A percentile compares a stretch with the other conserved stretches of the same genome.
Conservation (phyloP, 2,329 filamentous ascomycete genomes). For the Keithomyces neogunnii region DNA sequence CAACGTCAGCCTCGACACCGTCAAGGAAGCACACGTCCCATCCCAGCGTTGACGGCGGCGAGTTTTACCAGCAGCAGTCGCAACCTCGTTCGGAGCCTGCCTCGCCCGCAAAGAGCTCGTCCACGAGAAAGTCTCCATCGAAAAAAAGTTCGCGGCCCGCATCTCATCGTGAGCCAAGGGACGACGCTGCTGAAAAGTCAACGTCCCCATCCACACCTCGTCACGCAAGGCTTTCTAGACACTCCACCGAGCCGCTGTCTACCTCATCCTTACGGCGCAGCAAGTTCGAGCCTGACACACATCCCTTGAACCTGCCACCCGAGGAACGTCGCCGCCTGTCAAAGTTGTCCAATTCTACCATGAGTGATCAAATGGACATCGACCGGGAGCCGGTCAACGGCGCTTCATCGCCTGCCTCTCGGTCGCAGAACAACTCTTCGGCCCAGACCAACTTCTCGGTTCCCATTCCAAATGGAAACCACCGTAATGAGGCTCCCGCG, state of each 20-base stretch:
- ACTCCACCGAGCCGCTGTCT: slow-evolving; percentile 38
- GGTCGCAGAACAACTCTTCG: slow-evolving; percentile 21
- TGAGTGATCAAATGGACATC: slow-evolving; percentile 67
- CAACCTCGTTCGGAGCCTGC: slow-evolving; percentile 25
- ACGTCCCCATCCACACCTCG: slow-evolving; percentile 22
- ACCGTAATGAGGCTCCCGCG: slow-evolving; percentile 43
- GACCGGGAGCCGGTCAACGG: slow-evolving; percentile 55
- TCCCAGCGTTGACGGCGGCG: slow-evolving; percentile 25
- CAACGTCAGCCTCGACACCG: slow-evolving; percentile 15
- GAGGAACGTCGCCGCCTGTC: slow-evolving; percentile 77
- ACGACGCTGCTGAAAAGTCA: slow-evolving; percentile 5
- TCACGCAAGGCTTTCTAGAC: slow-evolving; percentile 37
- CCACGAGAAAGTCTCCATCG: slow-evolving; percentile 19
- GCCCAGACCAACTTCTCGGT: slow-evolving; percentile 40
- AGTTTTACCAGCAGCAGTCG: slow-evolving; percentile 25
- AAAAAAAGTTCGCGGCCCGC: slow-evolving; percentile 22
- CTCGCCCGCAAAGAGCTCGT: slow-evolving; percentile 27
- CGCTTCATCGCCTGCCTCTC: slow-evolving; percentile 44
- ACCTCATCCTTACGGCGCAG: slow-evolving; percentile 38
- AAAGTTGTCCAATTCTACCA: slow-evolving; percentile 49
- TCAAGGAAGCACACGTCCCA: slow-evolving; percentile 32
- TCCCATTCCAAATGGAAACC: slow-evolving; percentile 40
- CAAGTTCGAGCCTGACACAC: slow-evolving; percentile 60
- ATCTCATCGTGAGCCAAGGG: slow-evolving; percentile 18
- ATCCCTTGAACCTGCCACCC: slow-evolving; percentile 83